phyloP scores from a whole-genome alignment of 2,329 filamentous ascomycete genomes.

The Fusarium sp. region DNA sequence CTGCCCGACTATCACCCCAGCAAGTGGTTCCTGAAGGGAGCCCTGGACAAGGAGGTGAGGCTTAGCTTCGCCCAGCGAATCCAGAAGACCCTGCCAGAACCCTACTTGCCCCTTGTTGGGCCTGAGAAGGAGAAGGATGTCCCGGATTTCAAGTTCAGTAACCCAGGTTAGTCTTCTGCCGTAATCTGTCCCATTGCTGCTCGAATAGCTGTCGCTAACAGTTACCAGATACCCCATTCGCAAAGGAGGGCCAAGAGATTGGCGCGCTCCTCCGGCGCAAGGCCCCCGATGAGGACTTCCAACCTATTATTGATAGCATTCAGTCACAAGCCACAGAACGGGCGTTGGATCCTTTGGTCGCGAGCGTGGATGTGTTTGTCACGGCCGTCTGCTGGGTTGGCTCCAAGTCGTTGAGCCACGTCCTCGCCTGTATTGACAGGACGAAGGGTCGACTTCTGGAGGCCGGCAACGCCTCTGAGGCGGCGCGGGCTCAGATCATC shows the following conservation, averaged over 20 bases:
- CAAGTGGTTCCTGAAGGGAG: slow-evolving; percentile 92
- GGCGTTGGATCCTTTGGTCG: slow-evolving; percentile 80
- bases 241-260: slow-evolving; percentile 85
- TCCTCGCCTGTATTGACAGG: slow-evolving; percentile 94
- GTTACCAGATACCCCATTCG: slow-evolving; percentile 78
- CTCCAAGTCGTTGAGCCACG: slow-evolving; percentile 94
- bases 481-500: slow-evolving; percentile 87
- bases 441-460: slow-evolving; percentile 89
- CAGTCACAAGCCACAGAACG: slow-evolving; percentile 79
- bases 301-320: slow-evolving; percentile 81
- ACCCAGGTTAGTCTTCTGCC: slow-evolving; percentile 69
- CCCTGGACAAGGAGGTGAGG: slow-evolving; percentile 95
- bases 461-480: slow-evolving; percentile 78
- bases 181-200: background rate
- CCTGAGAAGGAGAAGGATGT: slow-evolving; percentile 93
- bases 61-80: slow-evolving; percentile 97
- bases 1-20: slow-evolving; percentile 82
- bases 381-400: slow-evolving; percentile 94
- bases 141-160: slow-evolving; percentile 92
- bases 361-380: slow-evolving; percentile 93
- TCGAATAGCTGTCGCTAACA: background rate
- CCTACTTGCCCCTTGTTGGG: slow-evolving; percentile 83
- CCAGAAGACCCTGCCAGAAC: slow-evolving; percentile 88
- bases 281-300: slow-evolving; percentile 86
- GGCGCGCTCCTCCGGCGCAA: slow-evolving; percentile 84